Evolutionary conservation across 441 rosid species (phyloP).

Genomic region (Monsonia emarginata): DNA sequence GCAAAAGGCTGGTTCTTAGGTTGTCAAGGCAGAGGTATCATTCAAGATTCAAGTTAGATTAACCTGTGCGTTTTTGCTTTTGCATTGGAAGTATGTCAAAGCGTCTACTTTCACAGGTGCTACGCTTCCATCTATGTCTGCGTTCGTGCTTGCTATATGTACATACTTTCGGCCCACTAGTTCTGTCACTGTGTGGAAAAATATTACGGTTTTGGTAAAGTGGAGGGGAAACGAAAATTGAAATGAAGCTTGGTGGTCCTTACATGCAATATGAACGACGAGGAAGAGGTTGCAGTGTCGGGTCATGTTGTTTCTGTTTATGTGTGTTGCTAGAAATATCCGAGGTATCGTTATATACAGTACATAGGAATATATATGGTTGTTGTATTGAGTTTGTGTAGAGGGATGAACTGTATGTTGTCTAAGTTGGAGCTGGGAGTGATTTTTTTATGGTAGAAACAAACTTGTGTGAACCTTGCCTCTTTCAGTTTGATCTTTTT

Average conservation of each 20-base stretch:
- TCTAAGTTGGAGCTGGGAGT: background rate
- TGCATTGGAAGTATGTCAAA: constrained; percentile 29
- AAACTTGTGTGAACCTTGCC: no score
- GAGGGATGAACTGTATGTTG: background rate
- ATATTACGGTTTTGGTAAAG: background rate
- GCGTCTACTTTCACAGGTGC: constrained; percentile 26
- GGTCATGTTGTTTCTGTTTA: background rate
- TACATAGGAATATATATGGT: no score
- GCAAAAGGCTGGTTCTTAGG: constrained; percentile 23
- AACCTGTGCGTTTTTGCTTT: constrained; percentile 22
- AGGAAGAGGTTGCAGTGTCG: background rate
- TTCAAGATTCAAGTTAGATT: constrained; percentile 5
- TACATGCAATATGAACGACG: no score
- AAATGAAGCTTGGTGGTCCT: background rate
- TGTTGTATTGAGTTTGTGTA: no score
- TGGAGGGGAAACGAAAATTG: background rate
- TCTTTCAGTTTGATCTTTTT: background rate
- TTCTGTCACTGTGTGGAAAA: background rate
- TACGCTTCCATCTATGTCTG: constrained; percentile 35
- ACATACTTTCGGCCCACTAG: background rate
- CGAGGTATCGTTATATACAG: background rate
- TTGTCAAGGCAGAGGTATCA: constrained; percentile 8
- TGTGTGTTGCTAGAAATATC: background rate
- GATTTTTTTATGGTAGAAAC: no score
- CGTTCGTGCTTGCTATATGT: constrained; percentile 22